Base-by-base conservation (phyloP, 1,139 yeast species). In the Zhuliangozyma blackwelliae region DNA sequence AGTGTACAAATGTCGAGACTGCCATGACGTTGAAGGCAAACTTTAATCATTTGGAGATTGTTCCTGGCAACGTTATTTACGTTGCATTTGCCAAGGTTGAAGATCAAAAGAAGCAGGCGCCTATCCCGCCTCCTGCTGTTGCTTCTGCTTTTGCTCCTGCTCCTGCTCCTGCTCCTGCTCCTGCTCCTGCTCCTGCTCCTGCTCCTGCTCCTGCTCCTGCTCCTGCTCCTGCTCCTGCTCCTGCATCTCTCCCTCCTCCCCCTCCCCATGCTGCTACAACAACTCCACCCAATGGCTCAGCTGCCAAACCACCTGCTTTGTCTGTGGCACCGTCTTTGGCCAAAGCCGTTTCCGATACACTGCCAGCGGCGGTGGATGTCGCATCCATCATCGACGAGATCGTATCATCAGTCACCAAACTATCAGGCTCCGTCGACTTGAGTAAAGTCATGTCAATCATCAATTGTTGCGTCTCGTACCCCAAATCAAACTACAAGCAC, bases 1-100 rank as follows among this genome's bases (percentile, higher is more conserved):
- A 85, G 57, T 89, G 87, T 59, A 68, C 75, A 5, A 67, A 72
- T 28, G 63, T 84, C 10, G 96, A 87, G 33, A 67, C 79, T 29
- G 95, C 97, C 10, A 78, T 85, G 71, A 75, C 72, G 32, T 87
- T 95, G 34, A 82, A 82, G 52, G 83, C 85, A 5, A 77, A 72
- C 34, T 75, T 89, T 52, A 85, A 84, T 52, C 95, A 89, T 45
- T 79, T 82, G 48, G 97, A 90, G 54, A 68, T 92, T 29, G 76
- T 81, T 43, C 84, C 90, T 1, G 96, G 95, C 1, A 67, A 71
- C 31, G 69, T 76, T 23, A 73, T 86, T 52, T 68, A 75, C 37
- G 80, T 79, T 33, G 82, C 84, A 0, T 83, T 82, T 66, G 90
- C 88, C 4, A 79, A 77, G 50, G 67, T 82, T 26, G 56, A 72